These are phyloP conservation scores for Filosporella fistucella DNA, from an alignment of 495 filamentous ascomycete genomes.

Conservation along the genomic window DNA sequence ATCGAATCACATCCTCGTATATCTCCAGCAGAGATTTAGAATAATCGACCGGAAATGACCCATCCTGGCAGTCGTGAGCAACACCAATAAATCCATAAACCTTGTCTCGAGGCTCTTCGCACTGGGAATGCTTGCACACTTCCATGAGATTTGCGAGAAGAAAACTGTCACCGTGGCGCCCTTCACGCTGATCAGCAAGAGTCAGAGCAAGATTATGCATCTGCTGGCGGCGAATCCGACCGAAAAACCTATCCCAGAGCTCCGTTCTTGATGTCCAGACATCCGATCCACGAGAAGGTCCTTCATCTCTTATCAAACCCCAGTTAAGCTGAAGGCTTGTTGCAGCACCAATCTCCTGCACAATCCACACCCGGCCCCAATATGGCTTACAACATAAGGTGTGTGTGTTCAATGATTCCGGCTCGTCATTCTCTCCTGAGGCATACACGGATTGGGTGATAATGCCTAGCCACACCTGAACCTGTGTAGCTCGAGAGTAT, in stretches of 20 bases:
- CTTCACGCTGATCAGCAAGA: conserved; percentile 7
- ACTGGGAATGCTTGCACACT: conserved; percentile 1
- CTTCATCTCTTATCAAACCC: no score
- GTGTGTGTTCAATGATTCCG: conserved; percentile 1
- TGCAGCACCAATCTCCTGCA: conserved; percentile 16
- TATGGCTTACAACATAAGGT: conserved; percentile 5
- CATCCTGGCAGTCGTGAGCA: conserved; percentile 11
- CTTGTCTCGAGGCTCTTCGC: conserved; percentile 11
- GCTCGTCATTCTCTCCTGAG: conserved; percentile 3
- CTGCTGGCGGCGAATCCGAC: background rate
- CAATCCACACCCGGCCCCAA: conserved; percentile 14
- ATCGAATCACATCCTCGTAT: conserved; percentile 10
- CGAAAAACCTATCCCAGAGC: conserved; percentile 1
- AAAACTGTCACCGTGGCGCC: conserved; percentile 10
- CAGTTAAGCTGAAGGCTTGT: background rate
- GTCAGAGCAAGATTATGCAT: background rate
- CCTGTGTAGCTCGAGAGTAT: conserved; percentile 3
- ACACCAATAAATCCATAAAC: conserved; percentile 14
- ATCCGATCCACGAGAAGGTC: background rate
- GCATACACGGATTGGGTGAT: background rate
- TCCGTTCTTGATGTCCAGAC: conserved; percentile 4
- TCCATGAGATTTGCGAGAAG: conserved; percentile 14
- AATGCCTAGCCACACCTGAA: conserved; percentile 6
- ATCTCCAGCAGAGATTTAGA: conserved; percentile 10
- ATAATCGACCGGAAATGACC: conserved; percentile 15